Evolutionary conservation across 768 basidiomycete genomes (phyloP).

Genomic region (Neoboletus brunneissimus): DNA sequence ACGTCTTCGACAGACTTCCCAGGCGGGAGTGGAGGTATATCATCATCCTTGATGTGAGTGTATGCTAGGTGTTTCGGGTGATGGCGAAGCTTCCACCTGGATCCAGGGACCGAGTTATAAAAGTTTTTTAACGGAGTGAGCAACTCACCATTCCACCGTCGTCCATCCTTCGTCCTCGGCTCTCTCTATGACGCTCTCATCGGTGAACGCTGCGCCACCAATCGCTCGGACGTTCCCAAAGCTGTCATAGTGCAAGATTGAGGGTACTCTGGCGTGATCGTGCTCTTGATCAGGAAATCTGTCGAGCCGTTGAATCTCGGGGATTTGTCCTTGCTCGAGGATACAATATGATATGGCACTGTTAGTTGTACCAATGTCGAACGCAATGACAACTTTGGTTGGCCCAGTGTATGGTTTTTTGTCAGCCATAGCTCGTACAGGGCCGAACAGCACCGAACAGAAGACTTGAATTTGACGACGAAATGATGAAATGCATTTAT

Average conservation of each 20-base stretch:
- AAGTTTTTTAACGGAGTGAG: too few species aligned
- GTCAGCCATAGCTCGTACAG: not conserved
- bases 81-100: not conserved
- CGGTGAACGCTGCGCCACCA: not conserved
- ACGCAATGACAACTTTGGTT: not conserved
- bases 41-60: not conserved
- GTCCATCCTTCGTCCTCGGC: not conserved
- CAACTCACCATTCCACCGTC: not conserved
- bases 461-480: not conserved
- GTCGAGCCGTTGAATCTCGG: not conserved
- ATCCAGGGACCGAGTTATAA: not conserved
- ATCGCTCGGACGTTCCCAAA: not conserved
- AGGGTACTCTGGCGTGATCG: constrained; percentile 1
- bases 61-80: not conserved
- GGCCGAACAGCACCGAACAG: not conserved
- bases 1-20: constrained; percentile 19
- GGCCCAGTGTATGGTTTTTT: not conserved
- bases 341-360: not conserved
- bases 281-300: constrained; percentile 3
- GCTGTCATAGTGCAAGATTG: constrained; percentile 1
- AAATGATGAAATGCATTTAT: not conserved
- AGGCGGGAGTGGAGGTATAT: not conserved
- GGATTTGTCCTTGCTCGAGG: not conserved
- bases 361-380: not conserved
- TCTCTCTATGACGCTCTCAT: not conserved